phyloP scores from a whole-genome alignment of 768 basidiomycete genomes.

The Grammothele lineata region DNA sequence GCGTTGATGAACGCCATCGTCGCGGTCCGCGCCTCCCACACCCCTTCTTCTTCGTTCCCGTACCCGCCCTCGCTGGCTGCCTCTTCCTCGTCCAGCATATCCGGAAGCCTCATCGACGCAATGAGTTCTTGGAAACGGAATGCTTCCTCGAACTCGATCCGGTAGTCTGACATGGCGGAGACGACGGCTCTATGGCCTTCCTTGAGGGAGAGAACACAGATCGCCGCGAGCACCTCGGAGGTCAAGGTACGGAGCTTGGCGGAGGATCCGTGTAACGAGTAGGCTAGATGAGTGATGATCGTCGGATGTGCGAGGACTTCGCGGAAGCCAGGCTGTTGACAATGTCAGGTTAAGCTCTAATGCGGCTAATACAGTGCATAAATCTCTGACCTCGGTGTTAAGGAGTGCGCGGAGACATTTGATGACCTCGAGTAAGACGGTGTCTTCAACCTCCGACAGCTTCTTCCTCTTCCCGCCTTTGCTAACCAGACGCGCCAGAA shows the following conservation, averaged over 20 bases:
- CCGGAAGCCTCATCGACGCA: conserved; percentile 52
- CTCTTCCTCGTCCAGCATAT: conserved; percentile 36
- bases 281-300: conserved; percentile 68
- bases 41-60: conserved; percentile 50
- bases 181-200: conserved; percentile 76
- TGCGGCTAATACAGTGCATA: too few species aligned
- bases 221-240: conserved; percentile 78
- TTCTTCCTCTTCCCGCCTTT: conserved; percentile 60
- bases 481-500: conserved; percentile 59
- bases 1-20: conserved; percentile 80
- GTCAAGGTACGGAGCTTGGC: conserved; percentile 65
- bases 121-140: conserved; percentile 82
- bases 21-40: conserved; percentile 80
- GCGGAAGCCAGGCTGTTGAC: conserved; percentile 66
- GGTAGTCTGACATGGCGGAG: conserved; percentile 76
- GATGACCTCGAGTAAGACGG: conserved; percentile 66
- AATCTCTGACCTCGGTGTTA: conserved; percentile 71
- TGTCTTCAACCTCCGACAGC: conserved; percentile 62
- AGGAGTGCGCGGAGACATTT: conserved; percentile 79
- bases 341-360: conserved; percentile 2
- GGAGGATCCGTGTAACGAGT: conserved; percentile 62
- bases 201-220: conserved; percentile 67
- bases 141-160: conserved; percentile 60
- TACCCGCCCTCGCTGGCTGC: conserved; percentile 33
- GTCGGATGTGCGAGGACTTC: conserved; percentile 59